Conservation (phyloP, 2,329 filamentous ascomycete genomes). For the Paecilomyces dactylethromorphus region DNA sequence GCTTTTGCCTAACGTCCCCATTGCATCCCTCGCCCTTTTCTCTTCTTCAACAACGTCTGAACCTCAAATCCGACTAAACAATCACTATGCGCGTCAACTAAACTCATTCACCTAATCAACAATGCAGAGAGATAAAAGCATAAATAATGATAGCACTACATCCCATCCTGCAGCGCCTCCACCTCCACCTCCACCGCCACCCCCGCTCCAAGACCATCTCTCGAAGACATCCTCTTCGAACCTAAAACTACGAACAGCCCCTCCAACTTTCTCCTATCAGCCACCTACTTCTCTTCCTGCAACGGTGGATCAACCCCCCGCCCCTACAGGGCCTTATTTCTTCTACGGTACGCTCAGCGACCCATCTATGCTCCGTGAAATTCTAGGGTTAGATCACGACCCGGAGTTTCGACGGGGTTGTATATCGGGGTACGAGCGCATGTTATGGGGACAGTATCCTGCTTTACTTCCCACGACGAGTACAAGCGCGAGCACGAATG, state of each 20-base stretch:
- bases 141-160: no score
- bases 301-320: not conserved
- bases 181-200: not conserved
- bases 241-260: not conserved
- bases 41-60: no score
- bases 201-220: not conserved
- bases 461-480: not conserved
- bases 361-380: slow-evolving; percentile 3
- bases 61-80: no score
- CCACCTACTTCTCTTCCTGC: not conserved
- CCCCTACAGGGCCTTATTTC: slow-evolving; percentile 8
- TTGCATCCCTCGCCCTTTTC: no score
- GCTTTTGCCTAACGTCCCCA: no score
- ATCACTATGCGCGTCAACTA: no score
- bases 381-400: not conserved
- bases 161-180: not conserved
- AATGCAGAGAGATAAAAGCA: no score
- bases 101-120: no score
- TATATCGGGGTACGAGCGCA: slow-evolving; percentile 6
- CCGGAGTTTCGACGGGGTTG: not conserved
- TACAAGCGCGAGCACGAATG: no score
- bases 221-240: not conserved
- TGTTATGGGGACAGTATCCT: slow-evolving; percentile 4
- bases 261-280: not conserved
- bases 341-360: slow-evolving; percentile 9